Evolutionary conservation across 1,284 basidiomycete genomes (phyloP), one percentile per base, ranked within the genome.

Genomic region (Tausonia pullulans): DNA sequence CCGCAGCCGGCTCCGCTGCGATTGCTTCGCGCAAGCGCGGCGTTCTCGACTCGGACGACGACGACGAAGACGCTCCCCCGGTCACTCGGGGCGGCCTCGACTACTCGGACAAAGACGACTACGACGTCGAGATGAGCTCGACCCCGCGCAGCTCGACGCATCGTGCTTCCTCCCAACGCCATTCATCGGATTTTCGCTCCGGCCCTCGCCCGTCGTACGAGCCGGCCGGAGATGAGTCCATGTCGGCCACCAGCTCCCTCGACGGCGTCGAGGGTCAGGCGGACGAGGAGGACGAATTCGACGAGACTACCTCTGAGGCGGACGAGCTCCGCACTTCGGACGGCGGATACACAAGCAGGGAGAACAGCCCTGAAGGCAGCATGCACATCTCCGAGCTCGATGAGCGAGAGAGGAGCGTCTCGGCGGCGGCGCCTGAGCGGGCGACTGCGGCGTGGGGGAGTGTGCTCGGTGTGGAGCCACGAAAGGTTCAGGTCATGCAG

Each of bases 401-500:
- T 60, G 60, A 61, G 16, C 58, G 60, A 13, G 66, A 67, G 45
- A 51, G 66, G 5, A 65, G 55, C 27, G 61, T 44, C 48, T 56
- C 27, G 27, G 52, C 49, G 59, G 46, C 62, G 56, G 48, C 61
- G 48, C 52, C 45, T 40, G 51, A 62, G 70, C 56, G 56, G 55
- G 53, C 65, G 8, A 52, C 67, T 10, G 61, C 63, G 13, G 81
- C 86, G 51, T 86, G 87, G 84, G 82, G 85, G 5, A 80, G 84
- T 64, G 83, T 82, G 61, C 75, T 87, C 48, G 87, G 87, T 5
- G 78, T 90, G 11, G 88, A 93, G 72, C 80, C 86, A 54, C 86
- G 87, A 73, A 87, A 86, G 74, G 83, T 94, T 78, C 87, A 90
- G 70, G 88, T 92, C 64, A 95, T 95, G 92, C 92, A 95, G 72